Percentiles rank a stretch among this genome's conserved stretches.
Evolutionary conservation across 208 protist species (phyloP).

Genomic region (Acanthamoeba culbertsoni): DNA sequence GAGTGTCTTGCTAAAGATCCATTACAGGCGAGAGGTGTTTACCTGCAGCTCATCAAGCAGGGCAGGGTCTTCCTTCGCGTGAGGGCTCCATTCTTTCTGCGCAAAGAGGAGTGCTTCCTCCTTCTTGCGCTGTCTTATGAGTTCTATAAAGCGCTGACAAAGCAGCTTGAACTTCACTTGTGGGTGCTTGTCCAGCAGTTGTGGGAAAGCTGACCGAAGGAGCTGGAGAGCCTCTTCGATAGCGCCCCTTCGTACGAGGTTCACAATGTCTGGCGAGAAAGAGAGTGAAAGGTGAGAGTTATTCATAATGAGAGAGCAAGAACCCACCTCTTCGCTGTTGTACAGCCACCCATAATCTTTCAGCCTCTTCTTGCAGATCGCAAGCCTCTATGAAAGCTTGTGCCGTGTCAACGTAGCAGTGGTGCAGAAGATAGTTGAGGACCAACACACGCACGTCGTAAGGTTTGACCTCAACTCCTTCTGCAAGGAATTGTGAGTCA

Average conservation of each 20-base stretch:
- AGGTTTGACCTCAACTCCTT: neutral
- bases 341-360: neutral
- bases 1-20: neutral
- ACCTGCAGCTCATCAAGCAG: neutral
- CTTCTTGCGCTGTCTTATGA: slow-evolving; percentile 33
- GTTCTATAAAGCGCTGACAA: slow-evolving; percentile 28
- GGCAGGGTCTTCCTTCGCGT: neutral
- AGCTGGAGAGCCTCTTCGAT: slow-evolving; percentile 15
- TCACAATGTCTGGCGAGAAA: neutral
- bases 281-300: neutral
- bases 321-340: slow-evolving; percentile 7
- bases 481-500: too few species aligned
- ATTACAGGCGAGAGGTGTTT: neutral
- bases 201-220: neutral
- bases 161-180: slow-evolving; percentile 28
- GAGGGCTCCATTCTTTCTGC: slow-evolving; percentile 24
- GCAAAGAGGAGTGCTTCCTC: slow-evolving; percentile 37
- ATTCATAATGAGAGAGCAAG: neutral
- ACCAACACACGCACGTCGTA: slow-evolving; percentile 3
- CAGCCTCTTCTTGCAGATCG: slow-evolving; percentile 1
- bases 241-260: neutral
- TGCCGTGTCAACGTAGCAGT: slow-evolving; percentile 40
- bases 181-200: slow-evolving; percentile 34
- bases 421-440: slow-evolving; percentile 29
- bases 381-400: slow-evolving; percentile 5